A percentile compares a stretch with the other conserved stretches of the same genome.
These are phyloP conservation scores for Scheffersomyces lignosus DNA, from an alignment of 805 yeast genomes.

Conservation along the genomic window DNA sequence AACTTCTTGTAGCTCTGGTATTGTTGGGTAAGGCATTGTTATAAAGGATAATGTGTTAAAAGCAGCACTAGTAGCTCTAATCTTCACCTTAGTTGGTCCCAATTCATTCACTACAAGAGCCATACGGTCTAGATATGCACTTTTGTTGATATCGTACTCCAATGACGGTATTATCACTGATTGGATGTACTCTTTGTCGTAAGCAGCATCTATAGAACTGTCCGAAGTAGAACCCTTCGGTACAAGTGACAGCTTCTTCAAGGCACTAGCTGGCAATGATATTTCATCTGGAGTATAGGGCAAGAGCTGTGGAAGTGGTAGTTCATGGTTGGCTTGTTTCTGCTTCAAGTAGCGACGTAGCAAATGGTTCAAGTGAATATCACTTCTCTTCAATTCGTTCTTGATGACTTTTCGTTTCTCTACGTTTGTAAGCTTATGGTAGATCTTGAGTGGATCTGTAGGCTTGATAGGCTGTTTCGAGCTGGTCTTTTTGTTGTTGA, in stretches of 20 bases:
- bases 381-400: slow-evolving; percentile 9
- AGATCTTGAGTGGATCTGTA: slow-evolving; percentile 3
- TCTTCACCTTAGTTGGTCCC: slow-evolving; percentile 38
- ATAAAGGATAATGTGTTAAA: slow-evolving; percentile 28
- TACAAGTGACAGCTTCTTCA: slow-evolving; percentile 9
- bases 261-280: slow-evolving; percentile 8
- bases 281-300: slow-evolving; percentile 23
- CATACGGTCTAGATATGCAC: slow-evolving; percentile 20
- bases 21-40: slow-evolving; percentile 21
- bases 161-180: slow-evolving; percentile 32
- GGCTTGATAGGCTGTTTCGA: slow-evolving; percentile 1
- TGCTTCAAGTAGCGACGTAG: slow-evolving; percentile 28
- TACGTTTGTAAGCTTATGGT: slow-evolving; percentile 5
- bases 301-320: slow-evolving; percentile 34
- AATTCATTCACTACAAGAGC: slow-evolving; percentile 23
- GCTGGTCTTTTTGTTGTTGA: slow-evolving; percentile 6
- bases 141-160: slow-evolving; percentile 32
- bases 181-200: slow-evolving; percentile 33
- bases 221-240: slow-evolving; percentile 25
- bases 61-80: slow-evolving; percentile 32
- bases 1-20: slow-evolving; percentile 18
- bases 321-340: slow-evolving; percentile 21
- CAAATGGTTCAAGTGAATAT: slow-evolving; percentile 15
- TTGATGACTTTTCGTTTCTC: slow-evolving; percentile 14
- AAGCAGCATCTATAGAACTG: slow-evolving; percentile 22